Conservation (phyloP, 306 rosid species). For the Casuarina cunninghamiana region DNA sequence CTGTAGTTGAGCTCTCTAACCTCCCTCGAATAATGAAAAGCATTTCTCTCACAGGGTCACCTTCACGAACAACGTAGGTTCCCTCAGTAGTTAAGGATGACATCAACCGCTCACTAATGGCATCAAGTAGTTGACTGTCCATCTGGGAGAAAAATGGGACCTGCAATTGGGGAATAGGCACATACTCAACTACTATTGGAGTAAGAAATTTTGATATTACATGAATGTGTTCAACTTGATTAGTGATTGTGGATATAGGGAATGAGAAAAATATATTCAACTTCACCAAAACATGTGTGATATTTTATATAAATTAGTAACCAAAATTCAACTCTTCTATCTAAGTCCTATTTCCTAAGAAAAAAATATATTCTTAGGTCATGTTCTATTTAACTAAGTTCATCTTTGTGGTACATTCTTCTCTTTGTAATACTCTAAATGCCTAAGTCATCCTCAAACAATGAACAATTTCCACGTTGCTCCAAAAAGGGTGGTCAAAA, state of each 20-base stretch:
- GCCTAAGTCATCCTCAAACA: background rate
- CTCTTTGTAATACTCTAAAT: background rate
- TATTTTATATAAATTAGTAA: background rate
- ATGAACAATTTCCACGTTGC: background rate
- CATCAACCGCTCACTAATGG: constrained; percentile 79
- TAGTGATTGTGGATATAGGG: background rate
- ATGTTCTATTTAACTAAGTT: background rate
- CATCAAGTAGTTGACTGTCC: constrained; percentile 67
- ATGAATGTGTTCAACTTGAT: background rate
- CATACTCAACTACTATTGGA: background rate
- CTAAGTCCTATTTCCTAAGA: too few species aligned
- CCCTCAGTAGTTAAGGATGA: constrained; percentile 77
- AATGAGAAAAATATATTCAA: background rate
- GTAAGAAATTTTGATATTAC: background rate
- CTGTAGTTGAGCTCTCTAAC: constrained; percentile 90
- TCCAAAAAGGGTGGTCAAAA: background rate
- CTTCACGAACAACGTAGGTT: constrained; percentile 81
- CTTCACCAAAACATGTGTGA: background rate
- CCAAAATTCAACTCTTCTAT: background rate
- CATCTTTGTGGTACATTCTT: background rate
- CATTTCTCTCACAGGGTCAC: constrained; percentile 92
- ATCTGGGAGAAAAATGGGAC: constrained; percentile 48
- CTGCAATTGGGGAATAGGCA: constrained; percentile 39
- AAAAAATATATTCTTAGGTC: too few species aligned
- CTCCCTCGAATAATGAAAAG: constrained; percentile 82